A percentile compares a stretch with the other conserved stretches of the same genome.
phyloP scores from a whole-genome alignment of 225 moss, liverwort and hornwort genomes.

The Marchantia paleacea region DNA sequence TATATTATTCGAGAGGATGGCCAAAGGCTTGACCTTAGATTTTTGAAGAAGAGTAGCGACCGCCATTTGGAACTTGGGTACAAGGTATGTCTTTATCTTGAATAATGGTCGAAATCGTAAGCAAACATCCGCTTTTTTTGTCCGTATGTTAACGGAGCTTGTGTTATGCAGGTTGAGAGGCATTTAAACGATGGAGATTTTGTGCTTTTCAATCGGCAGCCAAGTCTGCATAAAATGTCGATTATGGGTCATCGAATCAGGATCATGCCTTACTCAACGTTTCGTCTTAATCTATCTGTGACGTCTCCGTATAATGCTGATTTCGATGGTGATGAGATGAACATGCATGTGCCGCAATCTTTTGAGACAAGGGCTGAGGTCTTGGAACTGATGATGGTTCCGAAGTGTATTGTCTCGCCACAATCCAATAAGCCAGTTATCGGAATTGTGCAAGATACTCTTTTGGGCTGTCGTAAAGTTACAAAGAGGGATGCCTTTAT shows the following conservation, averaged over 20 bases:
- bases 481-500: constrained; percentile 98
- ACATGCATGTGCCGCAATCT: constrained; percentile 99
- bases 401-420: constrained; percentile 97
- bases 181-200: constrained; percentile 98
- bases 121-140: background rate
- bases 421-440: constrained; percentile 96
- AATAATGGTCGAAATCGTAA: background rate
- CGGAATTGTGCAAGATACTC: constrained; percentile 98
- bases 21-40: constrained; percentile 93
- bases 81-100: constrained; percentile 46
- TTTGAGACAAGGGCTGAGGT: constrained; percentile 99
- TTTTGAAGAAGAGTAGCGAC: constrained; percentile 96
- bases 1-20: constrained; percentile 99
- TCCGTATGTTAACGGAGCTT: background rate
- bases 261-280: constrained; percentile 98
- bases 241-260: constrained; percentile 99
- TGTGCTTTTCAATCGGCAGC: constrained; percentile 97
- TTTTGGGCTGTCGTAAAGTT: constrained; percentile 94
- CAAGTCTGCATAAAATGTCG: constrained; percentile 99
- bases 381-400: constrained; percentile 99
- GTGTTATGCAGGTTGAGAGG: constrained; percentile 73
- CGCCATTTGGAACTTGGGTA: constrained; percentile 98
- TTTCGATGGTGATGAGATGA: constrained; percentile 99
- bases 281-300: constrained; percentile 92
- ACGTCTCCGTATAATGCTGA: constrained; percentile 99